Evolutionary conservation across 139 green algal genomes (phyloP).

Genomic region (Micractinium sp.): DNA sequence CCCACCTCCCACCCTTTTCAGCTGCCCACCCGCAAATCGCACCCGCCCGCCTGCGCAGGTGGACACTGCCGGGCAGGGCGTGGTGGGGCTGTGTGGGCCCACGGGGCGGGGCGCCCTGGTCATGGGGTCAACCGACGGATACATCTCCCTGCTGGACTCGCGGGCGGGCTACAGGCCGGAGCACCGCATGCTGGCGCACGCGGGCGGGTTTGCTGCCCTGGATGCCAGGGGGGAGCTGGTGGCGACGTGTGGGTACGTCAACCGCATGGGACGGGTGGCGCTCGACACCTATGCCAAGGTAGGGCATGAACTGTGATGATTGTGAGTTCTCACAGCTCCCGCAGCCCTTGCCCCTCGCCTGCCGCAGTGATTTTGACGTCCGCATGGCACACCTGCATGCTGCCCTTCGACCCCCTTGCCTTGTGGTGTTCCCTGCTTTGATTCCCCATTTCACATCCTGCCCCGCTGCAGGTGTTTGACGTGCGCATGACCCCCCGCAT

Average conservation of each 20-base stretch:
- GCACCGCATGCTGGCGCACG: slow-evolving; percentile 51
- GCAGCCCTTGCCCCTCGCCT: background rate
- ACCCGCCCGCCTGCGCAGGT: slow-evolving; percentile 37
- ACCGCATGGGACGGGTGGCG: slow-evolving; percentile 10
- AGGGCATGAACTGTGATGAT: background rate
- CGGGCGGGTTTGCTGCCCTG: slow-evolving; percentile 66
- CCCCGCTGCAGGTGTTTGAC: slow-evolving; percentile 69
- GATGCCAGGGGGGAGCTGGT: slow-evolving; percentile 67
- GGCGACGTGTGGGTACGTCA: slow-evolving; percentile 57
- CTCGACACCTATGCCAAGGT: slow-evolving; percentile 36
- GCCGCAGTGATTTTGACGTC: background rate
- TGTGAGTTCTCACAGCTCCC: background rate
- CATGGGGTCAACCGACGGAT: slow-evolving; percentile 50
- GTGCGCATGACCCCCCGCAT: slow-evolving; percentile 60
- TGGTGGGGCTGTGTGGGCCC: slow-evolving; percentile 51
- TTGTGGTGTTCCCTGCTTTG: background rate
- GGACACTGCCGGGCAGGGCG: slow-evolving; percentile 42
- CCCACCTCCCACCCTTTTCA: background rate
- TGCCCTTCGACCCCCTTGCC: background rate
- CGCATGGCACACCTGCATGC: background rate
- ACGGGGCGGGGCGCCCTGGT: slow-evolving; percentile 52
- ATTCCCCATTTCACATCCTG: background rate
- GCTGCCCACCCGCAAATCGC: background rate
- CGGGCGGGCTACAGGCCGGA: slow-evolving; percentile 53
- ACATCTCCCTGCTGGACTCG: slow-evolving; percentile 63